Percentiles rank a stretch among this genome's conserved stretches.
Evolutionary conservation across 352 stramenopile genomes (phyloP).

Genomic region (Globisporangium recalcitrans): DNA sequence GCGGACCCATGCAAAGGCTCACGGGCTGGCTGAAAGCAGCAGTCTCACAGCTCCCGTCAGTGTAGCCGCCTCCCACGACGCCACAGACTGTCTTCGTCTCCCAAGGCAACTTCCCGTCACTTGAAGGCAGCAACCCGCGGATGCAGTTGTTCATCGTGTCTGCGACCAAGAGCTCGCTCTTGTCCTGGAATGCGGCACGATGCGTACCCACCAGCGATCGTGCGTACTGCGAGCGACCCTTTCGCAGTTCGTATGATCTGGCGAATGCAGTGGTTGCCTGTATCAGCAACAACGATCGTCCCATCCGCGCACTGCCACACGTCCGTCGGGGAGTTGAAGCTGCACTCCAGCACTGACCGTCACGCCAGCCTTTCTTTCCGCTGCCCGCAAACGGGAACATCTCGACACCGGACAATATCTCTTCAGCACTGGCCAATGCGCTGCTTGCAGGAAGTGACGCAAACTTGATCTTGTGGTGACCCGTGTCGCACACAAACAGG

Average conservation of each 20-base stretch:
- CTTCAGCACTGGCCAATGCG: conserved; percentile 13
- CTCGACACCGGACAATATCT: conserved; percentile 21
- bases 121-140: conserved; percentile 23
- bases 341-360: conserved; percentile 33
- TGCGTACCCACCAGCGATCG: conserved; percentile 28
- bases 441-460: conserved; percentile 29
- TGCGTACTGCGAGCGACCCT: conserved; percentile 29
- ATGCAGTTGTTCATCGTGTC: conserved; percentile 65
- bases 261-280: conserved; percentile 54
- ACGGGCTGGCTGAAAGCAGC: conserved; percentile 37
- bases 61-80: conserved; percentile 20
- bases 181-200: conserved; percentile 4
- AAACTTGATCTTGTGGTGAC: conserved; percentile 50
- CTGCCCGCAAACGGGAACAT: conserved; percentile 42
- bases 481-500: conserved; percentile 52
- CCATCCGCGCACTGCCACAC: conserved; percentile 36
- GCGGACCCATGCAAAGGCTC: conserved; percentile 23
- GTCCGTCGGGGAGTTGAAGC: conserved; percentile 36
- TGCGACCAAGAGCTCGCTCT: conserved; percentile 34
- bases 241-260: conserved; percentile 24
- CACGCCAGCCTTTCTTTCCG: conserved; percentile 35
- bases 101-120: conserved; percentile 16
- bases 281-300: conserved; percentile 39
- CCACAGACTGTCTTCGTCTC: conserved; percentile 29
- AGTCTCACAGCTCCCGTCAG: conserved; percentile 27